These are phyloP conservation scores for Solanum tarapatanum DNA, from an alignment of 257 asterid species.

Conservation along the genomic window DNA sequence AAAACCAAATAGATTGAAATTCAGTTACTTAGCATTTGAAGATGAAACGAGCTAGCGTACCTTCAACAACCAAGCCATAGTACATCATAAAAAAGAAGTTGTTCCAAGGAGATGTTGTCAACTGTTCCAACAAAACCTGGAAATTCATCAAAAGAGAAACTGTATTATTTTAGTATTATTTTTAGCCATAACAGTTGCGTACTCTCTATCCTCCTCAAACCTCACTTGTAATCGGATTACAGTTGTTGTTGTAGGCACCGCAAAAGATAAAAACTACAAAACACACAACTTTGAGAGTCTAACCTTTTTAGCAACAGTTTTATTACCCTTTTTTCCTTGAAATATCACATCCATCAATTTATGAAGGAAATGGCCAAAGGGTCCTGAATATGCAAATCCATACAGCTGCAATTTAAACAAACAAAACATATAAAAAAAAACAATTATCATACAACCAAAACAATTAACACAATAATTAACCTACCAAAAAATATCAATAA, in stretches of 20 bases:
- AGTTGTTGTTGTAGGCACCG: neutral
- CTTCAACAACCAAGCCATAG: conserved; percentile 31
- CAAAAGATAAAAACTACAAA: neutral
- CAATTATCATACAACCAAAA: neutral
- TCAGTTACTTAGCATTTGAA: neutral
- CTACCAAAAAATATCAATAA: neutral
- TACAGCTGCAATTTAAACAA: conserved; percentile 11
- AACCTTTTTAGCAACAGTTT: conserved; percentile 27
- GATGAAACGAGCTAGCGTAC: neutral
- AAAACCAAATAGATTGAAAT: neutral
- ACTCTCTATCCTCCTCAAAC: neutral
- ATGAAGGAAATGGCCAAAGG: conserved; percentile 26
- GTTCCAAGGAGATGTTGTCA: conserved; percentile 29
- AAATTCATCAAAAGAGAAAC: neutral
- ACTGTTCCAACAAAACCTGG: conserved; percentile 25
- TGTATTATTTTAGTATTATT: neutral
- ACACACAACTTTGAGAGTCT: neutral
- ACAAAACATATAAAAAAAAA: neutral
- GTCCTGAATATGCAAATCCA: conserved; percentile 28
- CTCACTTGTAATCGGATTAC: neutral
- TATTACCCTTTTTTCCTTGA: conserved; percentile 20
- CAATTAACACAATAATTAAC: neutral
- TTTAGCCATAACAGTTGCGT: neutral
- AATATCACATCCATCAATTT: conserved; percentile 23
- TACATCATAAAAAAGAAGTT: conserved; percentile 27